Evolutionary conservation across 2,329 filamentous ascomycete species (phyloP), one percentile per base, ranked within the genome.

Genomic region (Fusarium tjaetaba): DNA sequence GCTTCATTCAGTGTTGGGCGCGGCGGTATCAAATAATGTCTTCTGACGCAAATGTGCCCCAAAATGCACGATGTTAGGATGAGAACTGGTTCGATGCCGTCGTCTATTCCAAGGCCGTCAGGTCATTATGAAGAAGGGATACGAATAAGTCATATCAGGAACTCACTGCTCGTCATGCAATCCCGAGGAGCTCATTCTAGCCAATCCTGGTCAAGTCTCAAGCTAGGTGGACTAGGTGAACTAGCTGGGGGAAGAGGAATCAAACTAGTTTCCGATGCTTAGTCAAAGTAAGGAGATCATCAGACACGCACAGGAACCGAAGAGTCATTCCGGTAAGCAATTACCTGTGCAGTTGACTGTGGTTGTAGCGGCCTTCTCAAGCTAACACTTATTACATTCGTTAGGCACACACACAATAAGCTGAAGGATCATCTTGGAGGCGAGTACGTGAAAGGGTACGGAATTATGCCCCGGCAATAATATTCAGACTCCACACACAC

Each of bases 401-500:
- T 34, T n/a, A 51, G 32, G 41, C 42, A 34, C 28, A 41, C 26
- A 38, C 18, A 38, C 36, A 65, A 39, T 39, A 38, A 56, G 34
- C 41, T 28, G 62, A 28, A 30, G 51, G 51, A 20, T 55, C 26
- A n/a, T 55, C 36, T 28, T 41, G 22, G 24, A 51, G 28, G 18
- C 20, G 32, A 63, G 67, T 70, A 60, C 60, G 61, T 70, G 70
- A 70, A 59, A 59, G 38, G 24, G 24, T 16, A 71, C 76, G 76
- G 76, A 71, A 61, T 69, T 77, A 73, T 59, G 60, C 72, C 43
- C 64, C 71, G 74, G 71, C 57, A 78, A 74, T 77, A 74, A 77
- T 66, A 51, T 57, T 34, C 28, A 20, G 57, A 70, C 65, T 72
- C 74, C 75, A 75, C 74, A 66, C 66, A 62, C 59, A 39, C 51